Conservation (phyloP, 495 filamentous ascomycete genomes). For the Aspergillus panamensis region DNA sequence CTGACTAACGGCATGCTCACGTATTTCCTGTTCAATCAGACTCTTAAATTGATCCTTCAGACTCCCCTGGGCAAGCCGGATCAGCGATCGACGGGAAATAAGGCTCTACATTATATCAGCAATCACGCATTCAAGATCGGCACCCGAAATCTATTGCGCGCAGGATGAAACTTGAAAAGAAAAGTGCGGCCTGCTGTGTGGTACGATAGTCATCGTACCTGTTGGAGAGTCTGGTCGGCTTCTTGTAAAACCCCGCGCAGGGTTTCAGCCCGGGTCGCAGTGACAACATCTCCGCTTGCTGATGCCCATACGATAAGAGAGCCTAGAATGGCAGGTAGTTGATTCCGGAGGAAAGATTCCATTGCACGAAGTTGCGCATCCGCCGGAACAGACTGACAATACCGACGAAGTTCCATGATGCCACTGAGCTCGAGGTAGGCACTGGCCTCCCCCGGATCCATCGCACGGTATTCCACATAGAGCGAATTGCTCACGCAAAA, state of each 20-base stretch:
- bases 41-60: constrained; percentile 9
- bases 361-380: constrained; percentile 25
- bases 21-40: constrained; percentile 2
- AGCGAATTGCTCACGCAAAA: constrained; percentile 39
- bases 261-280: constrained; percentile 8
- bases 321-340: constrained; percentile 23
- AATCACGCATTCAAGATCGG: too few species aligned
- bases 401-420: constrained; percentile 26
- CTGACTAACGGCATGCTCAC: too few species aligned
- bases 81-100: neutral
- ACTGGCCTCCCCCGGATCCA: neutral
- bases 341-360: constrained; percentile 19
- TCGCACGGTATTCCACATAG: constrained; percentile 20
- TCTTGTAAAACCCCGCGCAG: constrained; percentile 15
- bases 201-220: constrained; percentile 14
- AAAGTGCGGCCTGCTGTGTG: neutral
- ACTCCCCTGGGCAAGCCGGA: neutral
- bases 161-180: too few species aligned
- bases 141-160: too few species aligned
- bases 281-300: constrained; percentile 15
- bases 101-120: constrained; percentile 8
- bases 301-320: constrained; percentile 28
- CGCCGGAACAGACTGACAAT: constrained; percentile 32
- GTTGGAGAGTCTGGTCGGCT: constrained; percentile 10
- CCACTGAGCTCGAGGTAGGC: constrained; percentile 29